Percentiles rank a stretch among this genome's conserved stretches.
These are phyloP conservation scores for Ceratocystis ficicola DNA, from an alignment of 2,329 filamentous ascomycete genomes.

Conservation along the genomic window DNA sequence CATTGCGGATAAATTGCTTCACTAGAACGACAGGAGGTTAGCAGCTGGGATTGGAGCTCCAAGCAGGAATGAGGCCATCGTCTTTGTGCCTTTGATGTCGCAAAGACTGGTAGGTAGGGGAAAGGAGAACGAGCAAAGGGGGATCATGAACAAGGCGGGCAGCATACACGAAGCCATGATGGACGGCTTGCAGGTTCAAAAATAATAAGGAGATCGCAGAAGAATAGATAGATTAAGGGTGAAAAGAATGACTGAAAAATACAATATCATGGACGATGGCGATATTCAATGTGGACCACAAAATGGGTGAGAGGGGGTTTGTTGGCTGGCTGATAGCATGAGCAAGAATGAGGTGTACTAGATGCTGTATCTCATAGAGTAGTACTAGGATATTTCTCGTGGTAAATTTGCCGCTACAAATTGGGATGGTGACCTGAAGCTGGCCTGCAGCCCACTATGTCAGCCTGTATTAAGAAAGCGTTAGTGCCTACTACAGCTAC, in stretches of 20 bases:
- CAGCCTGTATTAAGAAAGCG: no score
- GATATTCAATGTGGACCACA: not conserved
- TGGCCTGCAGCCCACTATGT: no score
- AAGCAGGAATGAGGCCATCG: not conserved
- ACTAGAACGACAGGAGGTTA: constrained; percentile 42
- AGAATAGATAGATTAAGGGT: not conserved
- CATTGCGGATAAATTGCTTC: constrained; percentile 99
- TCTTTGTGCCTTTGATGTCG: constrained; percentile 9
- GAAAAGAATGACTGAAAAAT: not conserved
- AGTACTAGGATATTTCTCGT: no score
- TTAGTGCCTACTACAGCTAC: no score
- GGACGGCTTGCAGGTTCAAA: not conserved
- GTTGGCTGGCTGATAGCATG: not conserved
- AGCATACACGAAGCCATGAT: constrained; percentile 23
- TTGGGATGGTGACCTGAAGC: no score
- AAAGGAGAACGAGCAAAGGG: not conserved
- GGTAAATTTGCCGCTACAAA: no score
- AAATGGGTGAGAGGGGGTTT: not conserved
- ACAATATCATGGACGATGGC: not conserved
- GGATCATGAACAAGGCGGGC: not conserved
- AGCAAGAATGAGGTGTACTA: not conserved
- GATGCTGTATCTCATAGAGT: not conserved
- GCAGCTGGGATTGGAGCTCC: not conserved
- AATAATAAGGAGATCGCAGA: not conserved
- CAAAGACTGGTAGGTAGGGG: not conserved